phyloP scores from a whole-genome alignment of 257 asterid genomes.

The Mentha longifolia region DNA sequence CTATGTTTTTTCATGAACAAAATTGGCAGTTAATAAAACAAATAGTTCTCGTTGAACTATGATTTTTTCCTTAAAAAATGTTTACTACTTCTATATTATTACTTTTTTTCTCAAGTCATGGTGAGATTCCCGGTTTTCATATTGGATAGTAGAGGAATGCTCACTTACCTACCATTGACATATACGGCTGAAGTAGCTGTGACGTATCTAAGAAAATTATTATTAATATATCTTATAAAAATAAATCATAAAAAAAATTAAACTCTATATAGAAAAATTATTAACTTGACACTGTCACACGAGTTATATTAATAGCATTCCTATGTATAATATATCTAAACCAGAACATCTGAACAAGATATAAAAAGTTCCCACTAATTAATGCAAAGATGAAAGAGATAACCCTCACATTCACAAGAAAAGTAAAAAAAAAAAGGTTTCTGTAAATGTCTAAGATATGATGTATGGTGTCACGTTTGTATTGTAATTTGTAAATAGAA shows the following conservation, averaged over 20 bases:
- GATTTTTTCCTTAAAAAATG: not conserved
- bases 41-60: not conserved
- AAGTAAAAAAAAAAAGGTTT: not conserved
- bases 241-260: no score
- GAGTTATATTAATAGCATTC: no score
- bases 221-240: no score
- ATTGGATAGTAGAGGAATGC: not conserved
- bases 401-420: not conserved
- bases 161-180: no score
- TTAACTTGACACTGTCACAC: no score
- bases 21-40: no score
- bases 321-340: no score
- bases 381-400: not conserved
- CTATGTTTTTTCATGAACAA: not conserved
- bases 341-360: no score
- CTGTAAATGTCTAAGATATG: not conserved
- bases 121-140: not conserved
- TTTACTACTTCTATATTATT: not conserved
- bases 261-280: no score
- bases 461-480: conserved; percentile 3
- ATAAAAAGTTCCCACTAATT: no score
- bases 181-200: no score
- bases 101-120: not conserved
- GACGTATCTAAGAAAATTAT: no score
- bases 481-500: not conserved